A percentile compares a stretch with the other conserved stretches of the same genome.
These are phyloP conservation scores for Solanum sparsipilum DNA, from an alignment of 257 asterid species.

Conservation along the genomic window DNA sequence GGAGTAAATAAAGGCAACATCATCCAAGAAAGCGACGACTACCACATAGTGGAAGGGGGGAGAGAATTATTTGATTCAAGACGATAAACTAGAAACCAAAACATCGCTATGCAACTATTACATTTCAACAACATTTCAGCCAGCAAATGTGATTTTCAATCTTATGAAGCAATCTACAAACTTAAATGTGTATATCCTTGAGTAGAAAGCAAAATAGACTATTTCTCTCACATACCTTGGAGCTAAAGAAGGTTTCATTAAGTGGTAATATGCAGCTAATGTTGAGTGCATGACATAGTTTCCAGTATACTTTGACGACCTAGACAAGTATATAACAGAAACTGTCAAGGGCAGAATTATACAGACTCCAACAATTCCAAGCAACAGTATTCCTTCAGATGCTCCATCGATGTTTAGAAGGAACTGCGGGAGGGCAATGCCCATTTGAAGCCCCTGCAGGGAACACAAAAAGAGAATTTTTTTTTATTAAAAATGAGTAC, in stretches of 20 bases:
- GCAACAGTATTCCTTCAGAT: slow-evolving; percentile 84
- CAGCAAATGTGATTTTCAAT: background rate
- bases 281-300: slow-evolving; percentile 98
- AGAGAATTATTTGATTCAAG: background rate
- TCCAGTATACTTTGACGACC: slow-evolving; percentile 95
- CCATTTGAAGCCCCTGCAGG: slow-evolving; percentile 88
- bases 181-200: background rate
- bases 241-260: slow-evolving; percentile 97
- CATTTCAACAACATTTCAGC: background rate
- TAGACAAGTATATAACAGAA: slow-evolving; percentile 81
- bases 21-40: background rate
- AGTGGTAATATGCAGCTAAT: slow-evolving; percentile 76
- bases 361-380: slow-evolving; percentile 98
- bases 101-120: background rate
- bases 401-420: slow-evolving; percentile 89
- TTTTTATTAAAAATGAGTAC: background rate
- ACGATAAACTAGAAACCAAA: background rate
- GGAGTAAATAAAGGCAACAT: background rate
- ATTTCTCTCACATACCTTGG: slow-evolving; percentile 54
- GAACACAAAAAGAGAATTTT: background rate
- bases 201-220: background rate
- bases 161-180: background rate
- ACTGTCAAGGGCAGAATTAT: slow-evolving; percentile 79
- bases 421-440: slow-evolving; percentile 94
- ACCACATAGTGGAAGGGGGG: background rate